phyloP scores from a whole-genome alignment of 2,329 filamentous ascomycete species.

The Stagonosporopsis vannaccii region DNA sequence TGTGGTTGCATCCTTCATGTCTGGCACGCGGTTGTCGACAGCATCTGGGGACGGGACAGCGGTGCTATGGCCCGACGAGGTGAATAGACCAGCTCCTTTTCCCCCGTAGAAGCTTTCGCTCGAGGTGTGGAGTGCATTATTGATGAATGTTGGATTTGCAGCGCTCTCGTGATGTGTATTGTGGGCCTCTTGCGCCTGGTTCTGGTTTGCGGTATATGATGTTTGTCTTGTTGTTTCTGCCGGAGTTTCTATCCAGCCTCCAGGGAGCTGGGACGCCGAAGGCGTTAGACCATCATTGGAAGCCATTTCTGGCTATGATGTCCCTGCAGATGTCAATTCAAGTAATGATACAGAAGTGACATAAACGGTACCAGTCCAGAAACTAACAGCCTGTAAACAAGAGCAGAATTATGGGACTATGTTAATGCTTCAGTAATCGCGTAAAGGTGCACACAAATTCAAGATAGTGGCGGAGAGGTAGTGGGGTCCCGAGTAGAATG shows the following conservation, averaged over 20 bases:
- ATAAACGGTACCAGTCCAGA: background rate
- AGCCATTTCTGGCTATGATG: conserved; percentile 30
- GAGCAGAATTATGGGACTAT: background rate
- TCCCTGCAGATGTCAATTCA: conserved; percentile 7
- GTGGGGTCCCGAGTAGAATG: background rate
- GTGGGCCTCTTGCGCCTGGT: conserved; percentile 13
- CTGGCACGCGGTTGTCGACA: background rate
- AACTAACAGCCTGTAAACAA: background rate
- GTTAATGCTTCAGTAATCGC: background rate
- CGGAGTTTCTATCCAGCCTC: conserved; percentile 48
- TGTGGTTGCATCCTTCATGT: background rate
- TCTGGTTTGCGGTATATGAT: conserved; percentile 31
- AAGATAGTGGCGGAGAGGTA: background rate
- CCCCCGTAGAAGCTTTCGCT: conserved; percentile 24
- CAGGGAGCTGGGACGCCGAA: conserved; percentile 40
- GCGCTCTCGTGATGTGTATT: conserved; percentile 1
- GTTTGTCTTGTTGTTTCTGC: conserved; percentile 32
- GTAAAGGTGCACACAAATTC: background rate
- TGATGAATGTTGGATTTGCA: conserved; percentile 22
- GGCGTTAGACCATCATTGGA: conserved; percentile 42
- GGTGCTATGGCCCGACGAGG: conserved; percentile 23
- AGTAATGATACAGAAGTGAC: background rate
- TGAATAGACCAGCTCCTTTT: conserved; percentile 15
- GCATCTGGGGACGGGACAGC: conserved; percentile 16
- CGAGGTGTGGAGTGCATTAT: conserved; percentile 30